Base-by-base conservation (phyloP, 257 asterid species). In the Datura wrightii region DNA sequence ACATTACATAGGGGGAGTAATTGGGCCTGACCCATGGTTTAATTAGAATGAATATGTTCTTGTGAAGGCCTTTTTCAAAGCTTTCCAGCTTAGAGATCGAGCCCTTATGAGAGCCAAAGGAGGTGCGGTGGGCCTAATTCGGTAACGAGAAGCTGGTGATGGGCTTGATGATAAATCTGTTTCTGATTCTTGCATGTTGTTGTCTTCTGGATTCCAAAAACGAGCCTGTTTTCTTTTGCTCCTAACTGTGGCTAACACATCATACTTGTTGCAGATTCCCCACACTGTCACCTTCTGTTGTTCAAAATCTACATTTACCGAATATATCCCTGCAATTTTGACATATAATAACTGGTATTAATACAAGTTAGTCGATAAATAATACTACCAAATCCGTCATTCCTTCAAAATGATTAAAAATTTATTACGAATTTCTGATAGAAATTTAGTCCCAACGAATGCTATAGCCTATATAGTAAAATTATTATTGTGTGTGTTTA, bases 231-330 rank as follows among this genome's bases (percentile, higher is more conserved):
- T 96, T 41, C 97, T 90, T 89, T 92, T 96, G 41, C n/a, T 88
- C 87, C 83, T 87, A 31, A 92, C 89, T 8, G 18, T 85, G 6
- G 79, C 6, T n/a, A 95, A 82, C 11, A 95, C 90, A 39, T 91
- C 97, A 44, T 72, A 31, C 71, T 93, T 94, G 90, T 96, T 92
- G 88, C 98, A 96, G 70, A 96, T 96, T 65, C 99, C 98, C 99
- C 98, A 95, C 0, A 95, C 97, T 0, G 92, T 93, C 86, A 96
- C 97, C 56, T 92, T 92, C 56, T 94, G 98, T 82, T 90, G 86
- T 34, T 85, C 59, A 46, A 76, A 93, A 81, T 93, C 91, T 79
- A 93, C 97, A 8, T 89, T 91, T 7, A 93, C 94, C 0, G 97
- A 93, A 80, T 94, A 93, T 86, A 95, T 95, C 2, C 99, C 97